These are phyloP conservation scores for Penicillium fimorum DNA, from an alignment of 495 filamentous ascomycete species.

Conservation along the genomic window DNA sequence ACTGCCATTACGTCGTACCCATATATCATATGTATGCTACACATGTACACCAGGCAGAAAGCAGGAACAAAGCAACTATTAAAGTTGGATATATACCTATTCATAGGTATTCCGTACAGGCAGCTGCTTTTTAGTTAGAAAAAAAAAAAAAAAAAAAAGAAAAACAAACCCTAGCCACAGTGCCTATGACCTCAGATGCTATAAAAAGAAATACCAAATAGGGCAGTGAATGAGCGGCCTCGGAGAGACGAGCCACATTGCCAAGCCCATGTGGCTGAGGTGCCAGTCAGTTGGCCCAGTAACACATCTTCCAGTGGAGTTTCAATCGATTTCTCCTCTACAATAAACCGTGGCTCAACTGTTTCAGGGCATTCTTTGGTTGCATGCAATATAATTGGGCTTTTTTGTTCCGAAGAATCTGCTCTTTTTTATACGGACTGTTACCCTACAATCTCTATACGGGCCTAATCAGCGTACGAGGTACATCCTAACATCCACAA, in stretches of 20 bases:
- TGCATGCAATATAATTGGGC: conserved; percentile 8
- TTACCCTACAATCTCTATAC: not conserved
- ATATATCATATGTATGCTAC: not conserved
- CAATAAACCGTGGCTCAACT: conserved; percentile 17
- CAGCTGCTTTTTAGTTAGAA: not conserved
- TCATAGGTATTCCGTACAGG: not conserved
- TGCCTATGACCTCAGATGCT: conserved; percentile 4
- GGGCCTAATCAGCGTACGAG: conserved; percentile 8
- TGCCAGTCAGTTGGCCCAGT: conserved; percentile 41
- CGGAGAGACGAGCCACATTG: conserved; percentile 6
- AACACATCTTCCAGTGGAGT: conserved; percentile 14
- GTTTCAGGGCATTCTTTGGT: conserved; percentile 7
- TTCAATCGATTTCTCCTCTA: conserved; percentile 3
- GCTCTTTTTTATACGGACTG: not conserved
- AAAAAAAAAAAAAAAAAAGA: too few relatives aligned
- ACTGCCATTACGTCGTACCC: conserved; percentile 2
- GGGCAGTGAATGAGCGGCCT: too few relatives aligned
- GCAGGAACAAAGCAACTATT: not conserved
- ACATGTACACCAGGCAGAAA: not conserved
- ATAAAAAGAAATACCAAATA: conserved; percentile 3
- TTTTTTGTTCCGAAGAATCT: conserved; percentile 1
- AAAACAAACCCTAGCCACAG: not conserved
- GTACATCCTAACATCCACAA: conserved; percentile 5
- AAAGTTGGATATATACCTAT: too few relatives aligned
- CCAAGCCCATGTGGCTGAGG: conserved; percentile 9